These are phyloP conservation scores for Neofusicoccum cordaticola DNA, from an alignment of 2,329 filamentous ascomycete species.

Conservation along the genomic window DNA sequence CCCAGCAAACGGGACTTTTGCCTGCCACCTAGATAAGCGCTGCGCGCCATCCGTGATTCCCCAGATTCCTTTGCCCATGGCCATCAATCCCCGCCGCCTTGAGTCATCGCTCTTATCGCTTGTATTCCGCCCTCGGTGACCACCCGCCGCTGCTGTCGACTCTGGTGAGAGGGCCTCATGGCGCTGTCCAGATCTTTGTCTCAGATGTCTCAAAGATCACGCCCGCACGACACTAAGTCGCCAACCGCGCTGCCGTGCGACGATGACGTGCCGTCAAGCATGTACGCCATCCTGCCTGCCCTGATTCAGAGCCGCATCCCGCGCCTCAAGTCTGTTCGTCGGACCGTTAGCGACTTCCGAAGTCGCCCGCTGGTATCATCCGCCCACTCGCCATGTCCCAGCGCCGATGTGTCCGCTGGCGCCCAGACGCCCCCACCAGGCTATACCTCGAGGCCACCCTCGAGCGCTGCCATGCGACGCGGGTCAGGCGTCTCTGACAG, in stretches of 20 bases:
- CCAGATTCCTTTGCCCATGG: neutral
- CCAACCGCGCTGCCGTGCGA: neutral
- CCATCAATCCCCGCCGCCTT: neutral
- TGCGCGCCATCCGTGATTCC: neutral
- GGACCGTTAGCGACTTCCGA: constrained; percentile 30
- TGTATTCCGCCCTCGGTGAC: too few relatives aligned
- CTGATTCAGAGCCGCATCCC: constrained; percentile 53
- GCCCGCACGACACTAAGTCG: neutral
- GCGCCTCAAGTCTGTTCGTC: constrained; percentile 49
- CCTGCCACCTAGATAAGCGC: neutral
- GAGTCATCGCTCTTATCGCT: neutral
- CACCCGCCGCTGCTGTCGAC: neutral
- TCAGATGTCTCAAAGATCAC: constrained; percentile 1
- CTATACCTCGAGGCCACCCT: constrained; percentile 31
- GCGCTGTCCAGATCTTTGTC: neutral
- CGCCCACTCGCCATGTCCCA: constrained; percentile 9
- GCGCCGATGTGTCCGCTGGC: constrained; percentile 12
- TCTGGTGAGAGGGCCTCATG: neutral
- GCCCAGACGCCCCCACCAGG: constrained; percentile 38
- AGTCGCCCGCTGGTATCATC: constrained; percentile 18
- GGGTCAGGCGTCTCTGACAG: constrained; percentile 23
- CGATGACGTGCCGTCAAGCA: constrained; percentile 38
- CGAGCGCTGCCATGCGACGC: constrained; percentile 22
- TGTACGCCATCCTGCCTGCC: constrained; percentile 55
- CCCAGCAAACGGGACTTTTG: neutral